Base-by-base conservation (phyloP, 176 grass and related monocot genomes). In the Metroxylon sagu region DNA sequence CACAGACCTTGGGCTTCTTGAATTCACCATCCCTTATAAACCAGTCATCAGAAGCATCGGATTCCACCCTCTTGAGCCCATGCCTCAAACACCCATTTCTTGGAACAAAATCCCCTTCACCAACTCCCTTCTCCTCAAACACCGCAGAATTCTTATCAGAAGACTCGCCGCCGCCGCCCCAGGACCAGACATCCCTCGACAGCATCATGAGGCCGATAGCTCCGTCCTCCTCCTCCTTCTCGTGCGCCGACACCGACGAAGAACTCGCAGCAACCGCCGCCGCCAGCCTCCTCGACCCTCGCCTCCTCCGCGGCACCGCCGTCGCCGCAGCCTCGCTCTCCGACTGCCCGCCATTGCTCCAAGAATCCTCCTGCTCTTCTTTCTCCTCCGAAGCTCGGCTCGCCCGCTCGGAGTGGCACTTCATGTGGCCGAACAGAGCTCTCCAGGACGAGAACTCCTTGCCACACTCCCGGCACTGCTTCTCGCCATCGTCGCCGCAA, bases 151-250 rank as follows among this genome's bases (percentile, higher is more conserved):
- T 23, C 65, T 56, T 56, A 18, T 19, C 65, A 1, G 65, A 67
- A 15, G 65, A 67, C 50, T 54, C 65, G 18, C 35, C 48, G 8
- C 60, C 19, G 30, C 60, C 4, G 16, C 52, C 17, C 59, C 76
- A 72, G 17, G 5, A 48, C 35, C 60, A 5, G 28, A 29, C 54
- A 75, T 77, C 71, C 25, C 74, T 67, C 14, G 81, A 89, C n/a
- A 89, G 77, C 81, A 81, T 80, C 61, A 84, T 64, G 31, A 89
- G 85, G 62, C 70, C 74, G 28, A 55, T 78, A 8, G 85, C 85
- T 18, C 76, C 85, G 18, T 89, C 81, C 70, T 77, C 77, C 4
- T 67, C 60, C 65, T 78, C 81, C 16, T 19, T 62, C 29, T 79
- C 66, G 14, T 73, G 64, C 31, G 30, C 54, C 30, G 56, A 23